A percentile compares a stretch with the other conserved stretches of the same genome.
Evolutionary conservation across 768 basidiomycete genomes (phyloP).

Genomic region (Kondoa subrosea): DNA sequence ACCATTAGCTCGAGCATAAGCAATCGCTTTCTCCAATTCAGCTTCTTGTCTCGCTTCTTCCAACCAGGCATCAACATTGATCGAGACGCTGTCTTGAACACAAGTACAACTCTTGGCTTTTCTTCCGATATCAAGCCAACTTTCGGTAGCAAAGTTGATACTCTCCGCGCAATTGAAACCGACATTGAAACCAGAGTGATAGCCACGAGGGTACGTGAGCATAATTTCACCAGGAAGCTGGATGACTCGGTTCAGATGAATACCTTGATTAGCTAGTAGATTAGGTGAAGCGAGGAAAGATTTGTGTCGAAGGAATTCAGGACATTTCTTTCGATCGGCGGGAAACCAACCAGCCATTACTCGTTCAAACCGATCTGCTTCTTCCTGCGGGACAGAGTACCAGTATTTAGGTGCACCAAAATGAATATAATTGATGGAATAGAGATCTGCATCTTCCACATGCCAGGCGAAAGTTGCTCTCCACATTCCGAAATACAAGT

Average conservation of each 20-base stretch:
- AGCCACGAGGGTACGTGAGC: conserved; percentile 83
- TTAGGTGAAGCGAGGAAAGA: conserved; percentile 82
- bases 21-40: conserved; percentile 26
- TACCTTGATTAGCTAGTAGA: conserved; percentile 54
- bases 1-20: conserved; percentile 21
- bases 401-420: conserved; percentile 89
- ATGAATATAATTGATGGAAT: conserved; percentile 97
- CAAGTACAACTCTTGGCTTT: conserved; percentile 40
- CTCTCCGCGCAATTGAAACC: conserved; percentile 94
- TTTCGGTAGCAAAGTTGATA: conserved; percentile 88
- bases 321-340: conserved; percentile 62
- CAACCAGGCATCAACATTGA: conserved; percentile 77
- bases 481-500: conserved; percentile 99
- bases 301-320: conserved; percentile 91
- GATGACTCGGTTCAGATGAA: conserved; percentile 69
- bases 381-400: conserved; percentile 85
- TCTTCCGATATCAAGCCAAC: conserved; percentile 77
- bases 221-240: conserved; percentile 93
- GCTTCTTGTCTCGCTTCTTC: conserved; percentile 46
- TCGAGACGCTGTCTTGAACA: conserved; percentile 58
- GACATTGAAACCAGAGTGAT: conserved; percentile 92
- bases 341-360: conserved; percentile 74
- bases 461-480: conserved; percentile 94
- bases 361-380: conserved; percentile 64
- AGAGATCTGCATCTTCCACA: conserved; percentile 98